Base-by-base conservation (phyloP, 306 rosid genomes). In the Ormosia emarginata region DNA sequence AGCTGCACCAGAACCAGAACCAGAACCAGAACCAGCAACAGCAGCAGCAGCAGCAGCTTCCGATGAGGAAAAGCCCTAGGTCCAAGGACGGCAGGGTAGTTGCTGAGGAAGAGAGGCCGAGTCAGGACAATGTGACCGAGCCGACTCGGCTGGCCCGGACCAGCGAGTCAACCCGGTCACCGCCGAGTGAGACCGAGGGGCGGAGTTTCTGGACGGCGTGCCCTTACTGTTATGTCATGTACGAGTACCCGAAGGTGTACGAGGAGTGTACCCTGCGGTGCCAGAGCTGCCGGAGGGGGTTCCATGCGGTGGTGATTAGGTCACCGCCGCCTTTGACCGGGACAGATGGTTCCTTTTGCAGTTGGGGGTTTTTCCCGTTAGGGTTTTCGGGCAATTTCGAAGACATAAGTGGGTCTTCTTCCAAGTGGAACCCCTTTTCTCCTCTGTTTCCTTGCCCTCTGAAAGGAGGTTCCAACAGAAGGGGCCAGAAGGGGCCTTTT, bases 151-250 rank as follows among this genome's bases (percentile, higher is more conserved):
- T 43, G 15, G 11, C 78, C 32, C 81, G 67, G 29, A 6, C 58
- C 0, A 14, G 17, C 8, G 88, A 85, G n/a, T 39, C 85, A 0
- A 67, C 74, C 68, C 69, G 74, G 29, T n/a, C 24, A 24, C 24
- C 24, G n/a, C 12, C 49, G 44, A 57, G 68, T 10, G 88, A 79
- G 55, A 5, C 78, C 0, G 84, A 67, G 3, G 75, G 15, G 47
- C 3, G 6, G 61, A 90, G 78, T 76, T 95, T 95, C 88, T 95
- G 99, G 99, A 95, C 99, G 2, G 96, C 98, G 2, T 95, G 99
- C 49, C 99, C 99, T 4, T 95, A 93, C 82, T 95, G 99, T 77
- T 95, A 82, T 14, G 82, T 81, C 0, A 89, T 93, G 70, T 95
- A 74, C 14, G 99, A 95, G 89, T 95, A 93, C 44, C 97, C 91